Conservation (phyloP, 768 basidiomycete species). For the Naganishia antarctica region DNA sequence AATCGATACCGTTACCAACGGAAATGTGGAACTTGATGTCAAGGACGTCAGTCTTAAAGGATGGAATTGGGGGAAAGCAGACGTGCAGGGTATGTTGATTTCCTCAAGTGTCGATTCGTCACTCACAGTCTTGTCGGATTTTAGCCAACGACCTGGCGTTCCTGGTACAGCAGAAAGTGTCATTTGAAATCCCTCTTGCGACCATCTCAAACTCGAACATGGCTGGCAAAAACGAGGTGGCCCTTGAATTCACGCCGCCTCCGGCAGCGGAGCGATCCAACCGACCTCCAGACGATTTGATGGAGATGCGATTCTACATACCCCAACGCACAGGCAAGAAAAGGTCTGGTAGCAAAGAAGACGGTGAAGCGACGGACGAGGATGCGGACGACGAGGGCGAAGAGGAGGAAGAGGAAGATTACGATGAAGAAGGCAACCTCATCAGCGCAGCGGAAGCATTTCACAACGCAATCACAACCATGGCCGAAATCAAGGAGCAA, state of each 20-base stretch:
- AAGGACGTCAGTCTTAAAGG: constrained; percentile 86
- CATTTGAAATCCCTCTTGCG: constrained; percentile 81
- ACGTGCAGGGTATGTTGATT: constrained; percentile 70
- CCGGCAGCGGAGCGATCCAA: constrained; percentile 5
- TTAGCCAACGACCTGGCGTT: constrained; percentile 88
- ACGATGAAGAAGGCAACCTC: constrained; percentile 48
- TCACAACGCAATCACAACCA: constrained; percentile 93
- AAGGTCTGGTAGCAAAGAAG: constrained; percentile 30
- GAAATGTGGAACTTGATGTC: constrained; percentile 74
- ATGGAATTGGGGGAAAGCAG: constrained; percentile 97
- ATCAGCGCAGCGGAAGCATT: constrained; percentile 90
- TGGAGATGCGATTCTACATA: constrained; percentile 93
- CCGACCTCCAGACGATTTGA: constrained; percentile 69
- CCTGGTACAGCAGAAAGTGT: constrained; percentile 74
- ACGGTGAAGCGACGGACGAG: constrained; percentile 37
- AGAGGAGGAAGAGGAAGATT: constrained; percentile 52
- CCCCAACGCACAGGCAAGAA: constrained; percentile 62
- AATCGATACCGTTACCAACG: constrained; percentile 68
- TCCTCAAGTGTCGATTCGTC: background rate
- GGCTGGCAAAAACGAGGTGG: constrained; percentile 94
- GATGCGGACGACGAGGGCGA: constrained; percentile 59
- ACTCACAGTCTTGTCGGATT: background rate
- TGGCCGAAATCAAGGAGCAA: constrained; percentile 87
- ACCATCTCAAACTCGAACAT: constrained; percentile 96
- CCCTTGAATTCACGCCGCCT: constrained; percentile 70